A percentile compares a stretch with the other conserved stretches of the same genome.
phyloP scores from a whole-genome alignment of 1,139 yeast genomes.

The Debaryomycetaceae sp. region DNA sequence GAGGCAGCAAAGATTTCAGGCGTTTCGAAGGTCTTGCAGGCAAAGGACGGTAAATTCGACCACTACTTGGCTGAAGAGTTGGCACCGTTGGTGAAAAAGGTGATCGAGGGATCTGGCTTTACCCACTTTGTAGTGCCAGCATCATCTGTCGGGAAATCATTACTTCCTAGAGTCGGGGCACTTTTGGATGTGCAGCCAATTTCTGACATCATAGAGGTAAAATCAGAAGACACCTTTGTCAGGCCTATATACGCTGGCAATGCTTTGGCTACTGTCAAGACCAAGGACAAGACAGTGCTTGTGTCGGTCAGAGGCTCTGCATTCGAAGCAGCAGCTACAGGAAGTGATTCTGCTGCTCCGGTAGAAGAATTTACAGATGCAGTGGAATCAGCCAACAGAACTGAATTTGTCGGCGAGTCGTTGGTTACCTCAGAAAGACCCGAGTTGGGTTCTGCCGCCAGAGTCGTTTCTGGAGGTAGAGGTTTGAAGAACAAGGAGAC shows the following conservation, averaged over 20 bases:
- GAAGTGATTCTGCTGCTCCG: conserved; percentile 34
- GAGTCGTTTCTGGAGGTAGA: conserved; percentile 89
- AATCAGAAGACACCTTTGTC: conserved; percentile 66
- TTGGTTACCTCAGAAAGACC: conserved; percentile 82
- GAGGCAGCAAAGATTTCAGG: conserved; percentile 38
- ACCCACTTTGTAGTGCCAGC: conserved; percentile 81
- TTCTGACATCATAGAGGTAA: conserved; percentile 72
- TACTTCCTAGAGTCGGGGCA: conserved; percentile 86
- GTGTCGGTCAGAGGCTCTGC: conserved; percentile 84
- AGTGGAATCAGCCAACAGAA: conserved; percentile 32
- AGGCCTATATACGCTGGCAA: conserved; percentile 98
- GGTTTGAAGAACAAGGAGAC: conserved; percentile 89
- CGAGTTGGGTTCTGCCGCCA: conserved; percentile 78
- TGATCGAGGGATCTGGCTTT: conserved; percentile 41
- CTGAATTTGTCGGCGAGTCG: conserved; percentile 68
- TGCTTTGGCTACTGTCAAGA: conserved; percentile 78
- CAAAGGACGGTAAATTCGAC: conserved; percentile 46
- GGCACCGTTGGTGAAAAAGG: conserved; percentile 52
- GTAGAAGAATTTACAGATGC: conserved; percentile 48
- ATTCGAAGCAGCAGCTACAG: conserved; percentile 55
- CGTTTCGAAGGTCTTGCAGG: conserved; percentile 47
- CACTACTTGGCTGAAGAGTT: conserved; percentile 65
- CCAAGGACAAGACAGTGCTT: conserved; percentile 62
- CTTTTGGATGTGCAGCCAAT: conserved; percentile 83
- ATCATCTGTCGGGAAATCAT: conserved; percentile 81